Evolutionary conservation across 83 land plant genomes (phyloP).

Genomic region (Picea engelmannii): DNA sequence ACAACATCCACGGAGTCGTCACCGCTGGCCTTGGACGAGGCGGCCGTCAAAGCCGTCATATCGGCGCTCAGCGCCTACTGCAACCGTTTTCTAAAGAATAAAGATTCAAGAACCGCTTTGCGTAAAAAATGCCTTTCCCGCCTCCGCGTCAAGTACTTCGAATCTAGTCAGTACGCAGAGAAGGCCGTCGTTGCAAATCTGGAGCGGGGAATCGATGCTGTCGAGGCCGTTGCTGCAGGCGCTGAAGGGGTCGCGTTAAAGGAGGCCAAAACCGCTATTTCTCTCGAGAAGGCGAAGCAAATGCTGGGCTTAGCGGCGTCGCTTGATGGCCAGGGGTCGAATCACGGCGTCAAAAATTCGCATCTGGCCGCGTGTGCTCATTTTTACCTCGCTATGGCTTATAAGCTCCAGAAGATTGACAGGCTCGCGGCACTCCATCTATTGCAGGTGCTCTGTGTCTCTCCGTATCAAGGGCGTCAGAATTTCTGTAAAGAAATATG

Average conservation of each 20-base stretch:
- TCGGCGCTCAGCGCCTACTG: conserved; percentile 35
- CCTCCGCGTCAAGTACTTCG: neutral
- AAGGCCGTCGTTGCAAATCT: conserved; percentile 41
- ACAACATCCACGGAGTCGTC: neutral
- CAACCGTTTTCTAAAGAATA: conserved; percentile 23
- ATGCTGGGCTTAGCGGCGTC: conserved; percentile 46
- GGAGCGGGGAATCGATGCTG: conserved; percentile 43
- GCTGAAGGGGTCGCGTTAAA: conserved; percentile 24
- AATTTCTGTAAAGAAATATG: conserved; percentile 49
- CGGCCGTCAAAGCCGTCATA: conserved; percentile 37
- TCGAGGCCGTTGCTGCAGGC: conserved; percentile 35
- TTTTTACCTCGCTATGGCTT: conserved; percentile 51
- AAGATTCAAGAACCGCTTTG: conserved; percentile 28
- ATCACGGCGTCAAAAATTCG: conserved; percentile 39
- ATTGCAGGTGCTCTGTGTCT: conserved; percentile 51
- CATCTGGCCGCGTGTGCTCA: conserved; percentile 64
- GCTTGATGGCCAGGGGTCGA: conserved; percentile 27
- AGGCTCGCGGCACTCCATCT: conserved; percentile 43
- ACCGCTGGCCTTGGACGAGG: conserved; percentile 42
- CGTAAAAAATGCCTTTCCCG: conserved; percentile 25
- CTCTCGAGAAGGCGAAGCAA: conserved; percentile 42
- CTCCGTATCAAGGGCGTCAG: conserved; percentile 50
- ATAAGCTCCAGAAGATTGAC: conserved; percentile 54
- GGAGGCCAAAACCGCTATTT: conserved; percentile 2
- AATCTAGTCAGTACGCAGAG: conserved; percentile 18